Conservation (phyloP, 345 rosid genomes). For the Rhodamnia rubescens region DNA sequence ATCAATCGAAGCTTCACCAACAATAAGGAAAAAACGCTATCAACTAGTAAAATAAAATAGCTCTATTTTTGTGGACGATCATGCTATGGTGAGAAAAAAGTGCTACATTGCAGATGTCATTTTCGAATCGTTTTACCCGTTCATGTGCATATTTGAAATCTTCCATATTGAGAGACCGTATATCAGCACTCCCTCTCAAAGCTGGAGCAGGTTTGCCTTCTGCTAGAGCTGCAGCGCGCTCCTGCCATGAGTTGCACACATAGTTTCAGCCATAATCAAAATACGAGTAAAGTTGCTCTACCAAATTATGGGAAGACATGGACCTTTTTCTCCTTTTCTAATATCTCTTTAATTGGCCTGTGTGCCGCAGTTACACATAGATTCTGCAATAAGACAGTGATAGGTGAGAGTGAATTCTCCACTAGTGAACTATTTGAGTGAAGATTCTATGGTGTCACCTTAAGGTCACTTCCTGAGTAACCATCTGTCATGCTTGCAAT, state of each 20-base stretch:
- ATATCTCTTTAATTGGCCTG: constrained; percentile 74
- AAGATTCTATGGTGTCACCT: constrained; percentile 24
- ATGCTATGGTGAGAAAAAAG: neutral
- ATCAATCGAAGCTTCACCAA: neutral
- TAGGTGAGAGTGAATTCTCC: neutral
- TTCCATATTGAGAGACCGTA: constrained; percentile 64
- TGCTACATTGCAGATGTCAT: neutral
- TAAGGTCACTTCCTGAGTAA: constrained; percentile 91
- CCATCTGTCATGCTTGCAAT: constrained; percentile 77
- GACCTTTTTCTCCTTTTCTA: constrained; percentile 77
- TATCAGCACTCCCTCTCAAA: constrained; percentile 51
- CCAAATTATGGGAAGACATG: neutral
- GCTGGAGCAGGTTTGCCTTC: constrained; percentile 74
- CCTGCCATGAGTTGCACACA: constrained; percentile 30
- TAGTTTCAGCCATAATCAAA: neutral
- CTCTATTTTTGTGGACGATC: neutral
- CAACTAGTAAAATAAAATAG: neutral
- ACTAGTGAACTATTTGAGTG: neutral
- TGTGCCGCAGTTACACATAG: constrained; percentile 86
- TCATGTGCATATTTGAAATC: constrained; percentile 81
- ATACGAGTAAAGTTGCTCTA: neutral
- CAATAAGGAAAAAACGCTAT: neutral
- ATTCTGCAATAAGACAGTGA: constrained; percentile 31
- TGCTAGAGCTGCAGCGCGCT: constrained; percentile 52
- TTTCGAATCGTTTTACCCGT: constrained; percentile 31